Evolutionary conservation across 331 rosid genomes (phyloP), one percentile per base, ranked within the genome.

Genomic region (Quercus tomentella): DNA sequence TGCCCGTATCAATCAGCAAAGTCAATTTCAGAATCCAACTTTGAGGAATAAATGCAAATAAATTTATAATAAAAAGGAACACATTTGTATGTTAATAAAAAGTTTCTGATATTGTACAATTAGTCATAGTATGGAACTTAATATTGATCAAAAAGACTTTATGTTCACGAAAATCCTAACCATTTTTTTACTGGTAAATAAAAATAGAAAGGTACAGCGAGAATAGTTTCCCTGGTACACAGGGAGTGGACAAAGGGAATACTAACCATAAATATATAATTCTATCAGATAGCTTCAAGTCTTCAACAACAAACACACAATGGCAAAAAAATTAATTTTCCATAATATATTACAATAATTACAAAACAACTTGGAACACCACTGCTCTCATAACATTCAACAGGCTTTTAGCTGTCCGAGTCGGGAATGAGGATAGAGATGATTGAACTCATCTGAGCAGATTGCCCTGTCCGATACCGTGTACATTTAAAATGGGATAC

Each of bases 1-100:
- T 58, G 76, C 82, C 86, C 75, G 76, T 51, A 74, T 69, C 51
- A 73, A 35, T 72, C 4, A 52, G 61, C 41, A 76, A 63, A 55
- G 18, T 14, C 28, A 76, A 65, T 70, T 74, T 43, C 45, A 66
- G 78, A 16, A 61, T 28, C 45, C 12, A 18, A 51, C 55, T 60
- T 62, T 63, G n/a, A 69, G 22, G 70, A 15, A 65, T 16, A 65
- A 28, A 65, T 65, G 45, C 2, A 7, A 65, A 31, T 28, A 30
- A 65, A 25, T 26, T 4, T 25, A 7, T 62, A 28, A 62, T 4
- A 7, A 25, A 62, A 62, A 26, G 28, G 69, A 28, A 15, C 7
- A 62, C 28, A 61, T 21, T 21, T 25, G 35, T 5, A 56, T 14
- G 62, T 56, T 56, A 30, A 56, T n/a, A 25, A 21, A 21, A 11